Evolutionary conservation across 2,329 filamentous ascomycete genomes (phyloP).

Genomic region (Eutypella sp.): DNA sequence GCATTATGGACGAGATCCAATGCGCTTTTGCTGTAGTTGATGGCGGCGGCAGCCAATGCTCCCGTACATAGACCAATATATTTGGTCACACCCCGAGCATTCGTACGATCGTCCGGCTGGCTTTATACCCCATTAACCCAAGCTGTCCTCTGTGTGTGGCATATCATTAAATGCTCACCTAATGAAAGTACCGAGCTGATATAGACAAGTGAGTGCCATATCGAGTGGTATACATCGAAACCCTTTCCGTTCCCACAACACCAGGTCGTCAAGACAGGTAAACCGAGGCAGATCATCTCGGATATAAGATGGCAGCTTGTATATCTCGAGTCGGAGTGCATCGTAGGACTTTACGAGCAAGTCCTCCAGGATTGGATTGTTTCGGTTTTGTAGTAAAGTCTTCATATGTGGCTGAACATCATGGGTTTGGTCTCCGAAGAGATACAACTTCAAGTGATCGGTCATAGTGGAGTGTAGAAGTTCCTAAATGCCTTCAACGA

Average conservation of each 20-base stretch:
- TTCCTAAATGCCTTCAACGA: too few relatives aligned
- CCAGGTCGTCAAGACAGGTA: constrained; percentile 14
- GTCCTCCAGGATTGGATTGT: constrained; percentile 10
- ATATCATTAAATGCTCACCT: constrained; percentile 4
- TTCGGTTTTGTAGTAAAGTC: constrained; percentile 5
- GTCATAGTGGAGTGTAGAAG: constrained; percentile 3
- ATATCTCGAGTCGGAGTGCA: constrained; percentile 11
- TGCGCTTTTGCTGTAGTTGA: constrained; percentile 21
- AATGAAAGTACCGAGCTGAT: constrained; percentile 14
- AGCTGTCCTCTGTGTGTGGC: background rate
- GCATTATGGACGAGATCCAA: constrained; percentile 25
- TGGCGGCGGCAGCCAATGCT: constrained; percentile 25
- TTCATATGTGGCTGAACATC: constrained; percentile 11
- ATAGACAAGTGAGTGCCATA: constrained; percentile 17
- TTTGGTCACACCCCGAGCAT: constrained; percentile 2
- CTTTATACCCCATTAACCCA: constrained; percentile 2
- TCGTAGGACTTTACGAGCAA: constrained; percentile 12
- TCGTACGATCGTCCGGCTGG: constrained; percentile 10
- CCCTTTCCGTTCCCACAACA: constrained; percentile 12
- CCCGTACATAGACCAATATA: constrained; percentile 27
- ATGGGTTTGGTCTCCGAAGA: constrained; percentile 19
- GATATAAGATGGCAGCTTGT: constrained; percentile 9
- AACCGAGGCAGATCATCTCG: constrained; percentile 15
- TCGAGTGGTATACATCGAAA: constrained; percentile 15
- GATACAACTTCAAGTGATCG: constrained; percentile 7